Evolutionary conservation across 805 yeast species (phyloP), one percentile per base, ranked within the genome.

Genomic region (Tetrapisispora taiwanensis): DNA sequence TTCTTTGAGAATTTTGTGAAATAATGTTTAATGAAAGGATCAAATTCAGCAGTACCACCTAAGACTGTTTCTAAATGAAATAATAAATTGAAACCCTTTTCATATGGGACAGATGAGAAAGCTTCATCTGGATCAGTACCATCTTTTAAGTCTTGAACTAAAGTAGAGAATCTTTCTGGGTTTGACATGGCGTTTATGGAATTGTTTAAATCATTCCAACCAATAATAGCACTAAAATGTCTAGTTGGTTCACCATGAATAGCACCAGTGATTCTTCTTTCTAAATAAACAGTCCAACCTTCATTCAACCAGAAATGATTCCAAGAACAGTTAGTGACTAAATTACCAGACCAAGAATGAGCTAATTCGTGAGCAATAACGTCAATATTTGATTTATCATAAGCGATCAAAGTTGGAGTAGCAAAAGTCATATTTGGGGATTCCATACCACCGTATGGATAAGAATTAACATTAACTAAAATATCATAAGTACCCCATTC

Each of bases 371-470:
- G 96, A 1, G 95, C 95, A 59, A 88, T 78, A 26, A 88, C 96
- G 54, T 84, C 88, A 17, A 87, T 87, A 51, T 87, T 85, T 46
- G 85, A 80, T 46, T 89, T 73, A 63, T 87, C 95, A 33, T 89
- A 88, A 14, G 89, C 76, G 36, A 88, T 76, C 48, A 88, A 70
- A 1, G 96, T 87, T 39, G 95, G 95, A 0, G 95, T 86, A 8
- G 88, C 89, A 65, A 86, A 86, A 0, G 95, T 86, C 62, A 86
- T 78, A 58, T 87, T 86, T 48, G 95, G 95, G 58, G 86, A 85
- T 66, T 88, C 95, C 95, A 88, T 88, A 44, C 96, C 96, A 49
- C 95, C 95, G 56, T 84, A 88, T 3, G 95, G 94, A 65, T 75
- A 76, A 2, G 78, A 76, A 44, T 80, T 74, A 2, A 95, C 95